phyloP scores from a whole-genome alignment of 1,284 basidiomycete species.

The Anthracocystis panici-leucophaei region DNA sequence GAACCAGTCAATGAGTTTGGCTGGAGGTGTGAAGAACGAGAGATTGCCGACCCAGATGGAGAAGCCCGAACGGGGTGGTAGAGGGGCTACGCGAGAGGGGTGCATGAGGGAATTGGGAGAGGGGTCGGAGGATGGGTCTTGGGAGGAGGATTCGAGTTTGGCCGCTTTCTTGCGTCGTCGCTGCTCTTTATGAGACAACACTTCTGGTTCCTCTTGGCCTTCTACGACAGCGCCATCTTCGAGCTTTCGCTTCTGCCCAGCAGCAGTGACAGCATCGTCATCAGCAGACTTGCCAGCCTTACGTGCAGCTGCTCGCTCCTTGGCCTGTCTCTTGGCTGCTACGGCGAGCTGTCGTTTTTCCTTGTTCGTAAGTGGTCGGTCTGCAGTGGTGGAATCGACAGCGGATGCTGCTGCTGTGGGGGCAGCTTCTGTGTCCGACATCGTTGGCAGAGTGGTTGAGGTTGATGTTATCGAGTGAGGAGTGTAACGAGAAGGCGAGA shows the following conservation, averaged over 20 bases:
- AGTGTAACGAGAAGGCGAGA: background rate
- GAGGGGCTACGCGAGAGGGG: conserved; percentile 17
- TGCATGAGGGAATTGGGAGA: conserved; percentile 44
- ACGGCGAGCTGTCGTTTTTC: conserved; percentile 55
- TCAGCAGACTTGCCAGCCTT: conserved; percentile 5
- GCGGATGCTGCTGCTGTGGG: background rate
- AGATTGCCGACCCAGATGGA: conserved; percentile 73
- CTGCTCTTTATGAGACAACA: conserved; percentile 64
- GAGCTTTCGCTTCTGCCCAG: conserved; percentile 71
- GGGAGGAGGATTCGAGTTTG: conserved; percentile 14
- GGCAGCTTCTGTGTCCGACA: conserved; percentile 15
- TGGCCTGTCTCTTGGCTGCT: conserved; percentile 44
- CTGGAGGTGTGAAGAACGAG: conserved; percentile 57
- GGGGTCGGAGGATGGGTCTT: conserved; percentile 9
- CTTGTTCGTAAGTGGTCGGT: conserved; percentile 58
- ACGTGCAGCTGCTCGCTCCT: conserved; percentile 28
- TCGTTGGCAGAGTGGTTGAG: background rate
- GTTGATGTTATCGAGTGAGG: background rate
- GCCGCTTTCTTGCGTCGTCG: conserved; percentile 57
- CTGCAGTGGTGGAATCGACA: background rate
- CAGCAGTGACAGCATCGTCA: background rate
- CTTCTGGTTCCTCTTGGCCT: conserved; percentile 57
- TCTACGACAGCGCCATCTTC: conserved; percentile 72
- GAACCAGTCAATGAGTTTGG: conserved; percentile 61
- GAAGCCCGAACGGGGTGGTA: conserved; percentile 73